Base-by-base conservation (phyloP, 139 green algal species). In the Asterochloris erici region DNA sequence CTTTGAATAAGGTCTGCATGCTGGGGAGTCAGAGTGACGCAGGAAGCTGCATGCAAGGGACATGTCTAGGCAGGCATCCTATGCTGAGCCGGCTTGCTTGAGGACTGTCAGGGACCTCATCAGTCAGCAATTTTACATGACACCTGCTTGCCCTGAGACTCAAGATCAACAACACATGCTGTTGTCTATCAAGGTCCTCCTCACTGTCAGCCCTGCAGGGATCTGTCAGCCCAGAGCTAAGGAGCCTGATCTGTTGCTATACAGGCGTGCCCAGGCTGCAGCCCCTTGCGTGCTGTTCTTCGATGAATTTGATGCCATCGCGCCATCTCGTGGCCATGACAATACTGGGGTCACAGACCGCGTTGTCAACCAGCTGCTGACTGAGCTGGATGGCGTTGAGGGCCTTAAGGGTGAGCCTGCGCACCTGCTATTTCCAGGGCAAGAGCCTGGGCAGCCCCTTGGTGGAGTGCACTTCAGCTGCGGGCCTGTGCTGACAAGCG, bases 231-330 rank as follows among this genome's bases (percentile, higher is more conserved):
- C 66, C 66, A 71, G 19, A 71, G 10, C 19, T 24, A 71, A 71
- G 66, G 19, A 2, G 38, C 0, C 62, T 70, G 80, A 29, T 14
- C 54, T 73, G 4, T 13, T 64, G 16, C 54, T 11, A 10, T 99
- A 98, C 86, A 82, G 84, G 21, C 89, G 91, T 6, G 97, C 97
- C 0, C 74, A 88, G 13, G 89, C 90, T 0, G 95, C 96, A 10
- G 94, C 95, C 0, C 97, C 97, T 11, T 98, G 94, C 84, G 90
- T 98, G n/a, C 92, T 99, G 21, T 99, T 99, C 88, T 99, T 99
- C 87, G 97, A 99, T 82, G 97, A 99, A 90, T 98, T 99, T 85
- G 97, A 99, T 82, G 93, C 97, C 74, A 96, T 99, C 63, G 97
- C 95, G 16, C 95, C 96, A 9, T 90, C 93, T 63, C 86, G 97